Evolutionary conservation across 495 filamentous ascomycete species (phyloP).

Genomic region (Neurospora pannonica): DNA sequence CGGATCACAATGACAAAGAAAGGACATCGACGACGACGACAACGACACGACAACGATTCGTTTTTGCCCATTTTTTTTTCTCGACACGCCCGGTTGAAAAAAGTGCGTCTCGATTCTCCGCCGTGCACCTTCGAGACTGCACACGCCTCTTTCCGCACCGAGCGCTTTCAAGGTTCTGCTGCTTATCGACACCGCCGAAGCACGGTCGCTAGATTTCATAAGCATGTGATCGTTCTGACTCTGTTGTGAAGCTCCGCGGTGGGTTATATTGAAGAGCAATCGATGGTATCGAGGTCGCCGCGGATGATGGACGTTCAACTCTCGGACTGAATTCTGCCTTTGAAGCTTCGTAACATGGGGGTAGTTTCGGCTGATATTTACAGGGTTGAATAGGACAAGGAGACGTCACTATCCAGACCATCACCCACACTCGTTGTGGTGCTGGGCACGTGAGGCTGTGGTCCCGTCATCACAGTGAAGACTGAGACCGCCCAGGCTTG

Average conservation of each 20-base stretch:
- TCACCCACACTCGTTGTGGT: background rate
- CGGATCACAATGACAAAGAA: background rate
- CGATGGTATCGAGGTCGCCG: background rate
- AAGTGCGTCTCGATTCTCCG: background rate
- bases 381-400: background rate
- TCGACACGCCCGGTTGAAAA: background rate
- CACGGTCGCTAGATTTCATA: background rate
- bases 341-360: background rate
- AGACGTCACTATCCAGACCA: background rate
- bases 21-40: background rate
- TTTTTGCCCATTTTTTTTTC: background rate
- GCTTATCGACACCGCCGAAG: background rate
- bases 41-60: background rate
- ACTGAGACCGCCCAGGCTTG: background rate
- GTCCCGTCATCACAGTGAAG: background rate
- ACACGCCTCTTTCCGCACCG: background rate
- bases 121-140: background rate
- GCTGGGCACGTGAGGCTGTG: background rate
- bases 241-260: background rate
- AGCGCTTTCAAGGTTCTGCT: background rate
- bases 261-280: background rate
- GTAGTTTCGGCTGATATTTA: background rate
- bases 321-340: background rate
- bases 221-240: background rate
- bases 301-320: background rate